These are phyloP conservation scores for Globisporangium recalcitrans DNA, from an alignment of 352 stramenopile species.

Conservation along the genomic window DNA sequence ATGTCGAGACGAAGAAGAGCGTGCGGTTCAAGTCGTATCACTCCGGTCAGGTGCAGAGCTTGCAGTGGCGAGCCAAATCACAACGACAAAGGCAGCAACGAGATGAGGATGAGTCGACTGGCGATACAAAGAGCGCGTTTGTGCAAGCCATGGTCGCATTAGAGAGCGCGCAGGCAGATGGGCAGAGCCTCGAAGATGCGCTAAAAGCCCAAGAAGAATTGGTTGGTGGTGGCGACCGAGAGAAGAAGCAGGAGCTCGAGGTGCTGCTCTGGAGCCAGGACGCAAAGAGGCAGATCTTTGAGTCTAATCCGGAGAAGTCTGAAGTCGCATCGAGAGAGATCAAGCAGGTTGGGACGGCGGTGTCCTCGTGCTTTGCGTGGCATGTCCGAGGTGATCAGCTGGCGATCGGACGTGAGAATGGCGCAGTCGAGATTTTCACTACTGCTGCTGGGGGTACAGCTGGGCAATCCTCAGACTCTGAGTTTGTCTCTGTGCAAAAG, in stretches of 20 bases:
- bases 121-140: conserved; percentile 23
- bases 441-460: neutral
- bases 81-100: neutral
- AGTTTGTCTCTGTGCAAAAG: conserved; percentile 11
- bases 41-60: conserved; percentile 26
- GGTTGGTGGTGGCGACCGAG: neutral
- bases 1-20: conserved; percentile 48
- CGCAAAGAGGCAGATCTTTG: conserved; percentile 21
- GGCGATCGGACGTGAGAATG: conserved; percentile 36
- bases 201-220: conserved; percentile 22
- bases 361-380: conserved; percentile 27
- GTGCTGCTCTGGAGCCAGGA: conserved; percentile 55
- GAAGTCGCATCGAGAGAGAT: conserved; percentile 26
- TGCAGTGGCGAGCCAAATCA: conserved; percentile 37
- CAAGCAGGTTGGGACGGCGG: neutral
- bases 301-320: conserved; percentile 31
- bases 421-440: conserved; percentile 38
- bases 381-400: conserved; percentile 22
- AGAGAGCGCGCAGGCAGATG: conserved; percentile 41
- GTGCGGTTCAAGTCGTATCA: conserved; percentile 46
- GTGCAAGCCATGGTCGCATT: conserved; percentile 44
- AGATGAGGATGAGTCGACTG: neutral
- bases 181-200: conserved; percentile 45
- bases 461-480: neutral
- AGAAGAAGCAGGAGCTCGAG: conserved; percentile 7